These are phyloP conservation scores for Barnettozyma siamensis DNA, from an alignment of 805 yeast genomes.

Conservation along the genomic window DNA sequence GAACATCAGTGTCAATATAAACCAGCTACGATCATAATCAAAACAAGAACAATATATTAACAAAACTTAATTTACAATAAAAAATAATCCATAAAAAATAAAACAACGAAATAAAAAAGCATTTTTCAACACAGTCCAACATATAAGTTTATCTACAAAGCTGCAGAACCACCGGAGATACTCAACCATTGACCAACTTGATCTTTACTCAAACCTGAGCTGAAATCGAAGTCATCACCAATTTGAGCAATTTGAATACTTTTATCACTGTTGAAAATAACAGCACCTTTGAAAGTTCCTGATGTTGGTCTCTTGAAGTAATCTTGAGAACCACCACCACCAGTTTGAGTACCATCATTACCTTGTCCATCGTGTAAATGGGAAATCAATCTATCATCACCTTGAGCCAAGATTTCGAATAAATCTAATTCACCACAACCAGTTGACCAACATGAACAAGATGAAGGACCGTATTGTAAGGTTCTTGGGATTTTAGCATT, in stretches of 20 bases:
- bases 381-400: conserved; percentile 67
- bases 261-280: conserved; percentile 56
- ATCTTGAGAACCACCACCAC: conserved; percentile 88
- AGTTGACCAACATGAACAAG: conserved; percentile 93
- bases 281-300: conserved; percentile 84
- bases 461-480: conserved; percentile 76
- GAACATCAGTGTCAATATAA: no score
- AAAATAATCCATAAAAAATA: not conserved
- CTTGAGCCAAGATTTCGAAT: conserved; percentile 79
- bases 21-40: not conserved
- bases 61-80: not conserved
- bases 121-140: not conserved
- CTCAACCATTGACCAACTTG: conserved; percentile 59
- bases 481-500: conserved; percentile 97
- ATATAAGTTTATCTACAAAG: not conserved
- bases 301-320: conserved; percentile 82
- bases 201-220: conserved; percentile 43
- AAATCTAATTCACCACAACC: conserved; percentile 98
- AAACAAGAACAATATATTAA: no score
- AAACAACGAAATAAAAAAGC: not conserved
- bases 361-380: conserved; percentile 87
- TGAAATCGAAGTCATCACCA: conserved; percentile 47
- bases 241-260: conserved; percentile 55
- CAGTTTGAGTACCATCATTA: conserved; percentile 43
- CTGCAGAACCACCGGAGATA: conserved; percentile 44